Base-by-base conservation (phyloP, 1,284 basidiomycete species). In the Cutaneotrichosporon dermatis region DNA sequence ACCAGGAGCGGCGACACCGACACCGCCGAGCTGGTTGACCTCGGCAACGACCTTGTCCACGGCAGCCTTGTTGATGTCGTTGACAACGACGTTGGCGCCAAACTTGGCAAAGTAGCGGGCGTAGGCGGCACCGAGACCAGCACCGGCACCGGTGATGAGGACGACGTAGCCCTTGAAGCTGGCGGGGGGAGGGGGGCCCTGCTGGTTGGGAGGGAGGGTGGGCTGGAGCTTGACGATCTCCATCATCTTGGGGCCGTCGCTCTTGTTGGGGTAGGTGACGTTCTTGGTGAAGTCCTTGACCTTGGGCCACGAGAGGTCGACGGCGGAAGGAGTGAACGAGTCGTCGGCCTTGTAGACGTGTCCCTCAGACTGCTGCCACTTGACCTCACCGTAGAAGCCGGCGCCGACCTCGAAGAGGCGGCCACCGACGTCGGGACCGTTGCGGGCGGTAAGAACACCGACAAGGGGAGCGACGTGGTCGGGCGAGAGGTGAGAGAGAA, bases 41-140 rank as follows among this genome's bases (percentile, higher is more conserved):
- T 97, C 94, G 36, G 88, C 84, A 15, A 92, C 92, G 4, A 98
- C 93, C 12, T 84, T 80, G 43, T 85, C 83, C 8, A 93, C 93
- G 11, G 85, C 87, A 68, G 90, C 89, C 73, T 89, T 88, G 73
- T 83, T 90, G 58, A 99, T 88, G 75, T 99, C 96, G 77, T 99
- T 99, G 61, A 99, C 86, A 44, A 98, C 90, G 37, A 99, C 90
- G 72, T 97, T 98, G 16, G 92, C 95, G 40, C 96, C 96, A 5
- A 94, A 84, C 60, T 84, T 86, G 43, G 84, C 91, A 71, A 90
- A 98, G 88, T 97, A 90, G 59, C 88, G 81, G 0, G 96, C 90
- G 75, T 99, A 97, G 5, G 87, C 86, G 49, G 92, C 86, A 33
- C 96, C 96, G 36, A 99, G 86, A 58, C 93, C 94, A 36, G 88